Conservation (phyloP, 177 flowering plant genomes). For the Tripterygium wilfordii region DNA sequence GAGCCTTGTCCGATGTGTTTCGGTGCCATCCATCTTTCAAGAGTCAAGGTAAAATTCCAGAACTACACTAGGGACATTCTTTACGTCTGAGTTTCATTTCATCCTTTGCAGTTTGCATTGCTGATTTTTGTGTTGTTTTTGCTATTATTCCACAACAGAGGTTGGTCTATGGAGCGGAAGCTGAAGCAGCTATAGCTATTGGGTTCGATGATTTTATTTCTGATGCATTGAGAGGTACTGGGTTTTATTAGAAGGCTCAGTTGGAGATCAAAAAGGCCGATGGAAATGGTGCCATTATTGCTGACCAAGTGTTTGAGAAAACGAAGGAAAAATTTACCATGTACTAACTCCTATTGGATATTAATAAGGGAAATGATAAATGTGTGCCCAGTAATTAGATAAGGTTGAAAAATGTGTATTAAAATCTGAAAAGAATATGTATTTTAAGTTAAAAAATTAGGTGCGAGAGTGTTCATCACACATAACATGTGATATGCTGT, state of each 20-base stretch:
- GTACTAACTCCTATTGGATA: constrained; percentile 67
- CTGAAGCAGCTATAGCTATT: constrained; percentile 96
- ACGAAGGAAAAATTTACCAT: constrained; percentile 76
- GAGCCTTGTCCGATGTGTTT: constrained; percentile 99
- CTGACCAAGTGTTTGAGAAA: constrained; percentile 96
- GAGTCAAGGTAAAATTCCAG: constrained; percentile 59
- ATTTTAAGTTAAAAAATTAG: too few species aligned
- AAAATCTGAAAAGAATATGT: too few species aligned
- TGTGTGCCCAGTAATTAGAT: too few species aligned
- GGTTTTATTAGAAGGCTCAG: constrained; percentile 71
- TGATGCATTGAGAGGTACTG: constrained; percentile 92
- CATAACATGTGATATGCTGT: too few species aligned
- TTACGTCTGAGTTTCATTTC: background rate
- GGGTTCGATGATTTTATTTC: constrained; percentile 98
- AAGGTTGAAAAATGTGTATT: too few species aligned
- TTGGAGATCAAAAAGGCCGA: constrained; percentile 93
- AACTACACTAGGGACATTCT: background rate
- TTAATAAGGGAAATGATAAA: too few species aligned
- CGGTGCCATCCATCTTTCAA: constrained; percentile 95
- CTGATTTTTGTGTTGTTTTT: background rate
- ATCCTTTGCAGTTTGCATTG: background rate
- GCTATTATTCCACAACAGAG: constrained; percentile 40
- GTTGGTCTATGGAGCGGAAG: constrained; percentile 93
- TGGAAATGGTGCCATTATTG: constrained; percentile 65
- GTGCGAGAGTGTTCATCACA: too few species aligned